Percentiles rank a stretch among this genome's conserved stretches.
phyloP scores from a whole-genome alignment of 2,329 filamentous ascomycete genomes.

The Fusarium falciforme region DNA sequence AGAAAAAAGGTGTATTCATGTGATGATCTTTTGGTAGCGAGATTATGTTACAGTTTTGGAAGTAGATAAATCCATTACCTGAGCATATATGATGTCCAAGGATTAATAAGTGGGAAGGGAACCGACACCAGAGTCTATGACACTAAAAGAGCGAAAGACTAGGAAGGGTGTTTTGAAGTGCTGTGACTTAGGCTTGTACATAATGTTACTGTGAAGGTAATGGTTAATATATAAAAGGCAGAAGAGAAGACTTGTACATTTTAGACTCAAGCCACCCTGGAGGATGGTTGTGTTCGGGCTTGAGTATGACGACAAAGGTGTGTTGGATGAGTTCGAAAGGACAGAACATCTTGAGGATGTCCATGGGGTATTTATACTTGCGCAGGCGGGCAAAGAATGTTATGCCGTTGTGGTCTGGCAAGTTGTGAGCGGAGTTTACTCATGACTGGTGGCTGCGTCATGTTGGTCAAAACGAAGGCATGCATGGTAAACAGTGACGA shows the following conservation, averaged over 20 bases:
- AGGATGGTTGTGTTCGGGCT: not conserved
- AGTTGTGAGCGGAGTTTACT: not conserved
- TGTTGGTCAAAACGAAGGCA: not conserved
- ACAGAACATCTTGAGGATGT: not conserved
- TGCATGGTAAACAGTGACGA: not conserved
- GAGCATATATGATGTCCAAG: not conserved
- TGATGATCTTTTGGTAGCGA: not conserved
- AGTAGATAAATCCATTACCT: not conserved
- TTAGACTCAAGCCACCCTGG: not conserved
- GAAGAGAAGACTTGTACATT: not conserved
- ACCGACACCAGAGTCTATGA: not conserved
- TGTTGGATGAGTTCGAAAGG: not conserved
- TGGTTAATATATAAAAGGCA: not conserved
- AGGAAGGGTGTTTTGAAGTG: not conserved
- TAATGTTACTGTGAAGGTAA: not conserved
- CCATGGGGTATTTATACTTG: not conserved
- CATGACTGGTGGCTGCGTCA: not conserved
- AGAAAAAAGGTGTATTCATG: not conserved
- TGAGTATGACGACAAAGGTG: not conserved
- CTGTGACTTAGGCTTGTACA: not conserved
- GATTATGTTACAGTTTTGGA: not conserved
- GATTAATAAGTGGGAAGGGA: not conserved
- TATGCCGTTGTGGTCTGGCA: not conserved
- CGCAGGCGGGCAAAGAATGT: not conserved
- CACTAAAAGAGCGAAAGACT: fast-evolving